Evolutionary conservation across 805 yeast species (phyloP), one percentile per base, ranked within the genome.

Genomic region (Yamadazyma sp.): DNA sequence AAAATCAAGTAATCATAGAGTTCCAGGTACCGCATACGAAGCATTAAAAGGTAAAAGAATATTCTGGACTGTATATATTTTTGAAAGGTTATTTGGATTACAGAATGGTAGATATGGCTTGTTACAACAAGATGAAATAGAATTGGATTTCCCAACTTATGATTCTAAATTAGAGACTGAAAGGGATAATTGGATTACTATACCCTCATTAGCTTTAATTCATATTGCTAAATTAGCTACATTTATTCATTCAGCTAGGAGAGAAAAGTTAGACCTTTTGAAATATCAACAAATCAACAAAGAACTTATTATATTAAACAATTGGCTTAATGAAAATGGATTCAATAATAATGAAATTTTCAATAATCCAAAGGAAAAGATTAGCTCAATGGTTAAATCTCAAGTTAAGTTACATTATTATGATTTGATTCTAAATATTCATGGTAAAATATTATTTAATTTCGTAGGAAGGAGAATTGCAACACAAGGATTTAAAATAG

Each of bases 61-160:
- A 1, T 79, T 74, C 48, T 78, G 80, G 78, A 43, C 69, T 14
- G 73, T 72, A 5, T 79, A 69, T 45, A 65, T 75, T 1, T 58
- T 74, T 57, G 86, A 79, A 45, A 61, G 78, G 40, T 40, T 76
- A 11, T 52, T 75, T 40, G 75, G 75, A 4, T 55, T 76, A 27
- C 82, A 76, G 39, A 62, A 67, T 24, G 84, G 82, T 1, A 55
- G 76, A 29, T 56, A 60, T 50, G 61, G 57, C 20, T 53, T 59
- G 22, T 42, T 50, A 12, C 70, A 62, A 15, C 53, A 52, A 10
- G 68, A 63, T 27, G 74, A 69, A 33, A 52, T 68, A 15, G 49
- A 53, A n/a, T 47, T 65, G 4, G 46, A 36, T 3, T 62, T 47
- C 40, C 76, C 70, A 1, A 33, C 44, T 25, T 40, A 44, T 23